These are phyloP conservation scores for Diaporthe sp. DNA, from an alignment of 2,329 filamentous ascomycete species.

Conservation along the genomic window DNA sequence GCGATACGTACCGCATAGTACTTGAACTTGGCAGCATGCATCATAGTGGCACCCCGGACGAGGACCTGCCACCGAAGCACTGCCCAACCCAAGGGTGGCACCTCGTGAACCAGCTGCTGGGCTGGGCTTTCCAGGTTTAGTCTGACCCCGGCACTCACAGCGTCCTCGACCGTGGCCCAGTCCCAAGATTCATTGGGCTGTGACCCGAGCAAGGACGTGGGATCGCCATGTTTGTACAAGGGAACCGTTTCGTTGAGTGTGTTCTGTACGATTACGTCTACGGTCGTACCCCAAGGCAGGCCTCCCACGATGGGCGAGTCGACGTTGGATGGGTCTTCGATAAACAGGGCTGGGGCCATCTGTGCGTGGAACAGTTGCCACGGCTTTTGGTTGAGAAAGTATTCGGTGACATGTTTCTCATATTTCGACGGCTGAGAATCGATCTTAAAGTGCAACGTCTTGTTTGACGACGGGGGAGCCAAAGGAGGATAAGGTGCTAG, in stretches of 20 bases:
- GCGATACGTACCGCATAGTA: not conserved
- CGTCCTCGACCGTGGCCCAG: not conserved
- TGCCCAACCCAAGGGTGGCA: not conserved
- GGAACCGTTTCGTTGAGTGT: not conserved
- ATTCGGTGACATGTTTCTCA: not conserved
- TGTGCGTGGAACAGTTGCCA: not conserved
- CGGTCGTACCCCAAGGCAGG: not conserved
- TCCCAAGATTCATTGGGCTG: not conserved
- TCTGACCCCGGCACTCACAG: not conserved
- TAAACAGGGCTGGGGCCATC: not conserved
- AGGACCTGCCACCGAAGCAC: not conserved
- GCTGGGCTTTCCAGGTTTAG: not conserved
- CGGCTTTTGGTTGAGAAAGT: not conserved
- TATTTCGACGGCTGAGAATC: not conserved
- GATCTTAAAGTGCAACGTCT: not conserved
- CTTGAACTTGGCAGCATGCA: not conserved
- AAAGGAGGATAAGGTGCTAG: not conserved
- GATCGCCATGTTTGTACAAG: not conserved
- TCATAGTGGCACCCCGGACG: not conserved
- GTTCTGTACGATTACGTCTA: not conserved
- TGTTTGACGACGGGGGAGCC: not conserved
- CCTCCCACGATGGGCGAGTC: not conserved
- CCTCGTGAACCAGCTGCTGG: not conserved
- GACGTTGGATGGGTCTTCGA: not conserved
- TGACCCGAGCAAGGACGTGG: not conserved